Evolutionary conservation across 177 flowering plant species (phyloP).

Genomic region (Vitis hybrid): DNA sequence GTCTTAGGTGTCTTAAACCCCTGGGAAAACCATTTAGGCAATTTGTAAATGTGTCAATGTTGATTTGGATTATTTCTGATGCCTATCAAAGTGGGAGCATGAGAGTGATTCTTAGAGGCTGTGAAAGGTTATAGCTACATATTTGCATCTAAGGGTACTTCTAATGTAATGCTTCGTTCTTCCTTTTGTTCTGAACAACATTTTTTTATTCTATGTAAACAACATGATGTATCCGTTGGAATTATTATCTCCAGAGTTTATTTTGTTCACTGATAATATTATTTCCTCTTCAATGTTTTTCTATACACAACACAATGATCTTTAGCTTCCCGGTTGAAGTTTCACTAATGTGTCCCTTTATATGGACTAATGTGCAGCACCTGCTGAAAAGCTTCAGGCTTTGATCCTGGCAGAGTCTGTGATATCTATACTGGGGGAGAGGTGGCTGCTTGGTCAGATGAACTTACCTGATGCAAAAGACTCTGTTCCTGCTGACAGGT

Average conservation of each 20-base stretch:
- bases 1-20: neutral
- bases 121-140: neutral
- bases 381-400: conserved; percentile 75
- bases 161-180: too few relatives aligned
- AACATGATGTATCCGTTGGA: too few relatives aligned
- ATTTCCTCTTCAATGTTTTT: neutral
- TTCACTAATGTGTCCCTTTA: neutral
- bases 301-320: neutral
- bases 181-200: too few relatives aligned
- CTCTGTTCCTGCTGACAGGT: conserved; percentile 71
- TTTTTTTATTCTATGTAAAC: too few relatives aligned
- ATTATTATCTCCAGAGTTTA: too few relatives aligned
- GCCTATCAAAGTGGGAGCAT: neutral
- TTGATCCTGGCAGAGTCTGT: conserved; percentile 74
- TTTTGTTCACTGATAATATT: neutral
- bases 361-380: conserved; percentile 45
- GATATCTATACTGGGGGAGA: conserved; percentile 63
- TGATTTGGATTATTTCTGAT: neutral
- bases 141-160: too few relatives aligned
- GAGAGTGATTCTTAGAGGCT: neutral
- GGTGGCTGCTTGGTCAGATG: conserved; percentile 63
- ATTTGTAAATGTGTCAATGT: neutral
- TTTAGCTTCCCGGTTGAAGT: neutral
- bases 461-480: conserved; percentile 42
- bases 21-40: too few relatives aligned